A percentile compares a stretch with the other conserved stretches of the same genome.
phyloP scores from a whole-genome alignment of 768 basidiomycete genomes.

The Tricholoma matsutake region DNA sequence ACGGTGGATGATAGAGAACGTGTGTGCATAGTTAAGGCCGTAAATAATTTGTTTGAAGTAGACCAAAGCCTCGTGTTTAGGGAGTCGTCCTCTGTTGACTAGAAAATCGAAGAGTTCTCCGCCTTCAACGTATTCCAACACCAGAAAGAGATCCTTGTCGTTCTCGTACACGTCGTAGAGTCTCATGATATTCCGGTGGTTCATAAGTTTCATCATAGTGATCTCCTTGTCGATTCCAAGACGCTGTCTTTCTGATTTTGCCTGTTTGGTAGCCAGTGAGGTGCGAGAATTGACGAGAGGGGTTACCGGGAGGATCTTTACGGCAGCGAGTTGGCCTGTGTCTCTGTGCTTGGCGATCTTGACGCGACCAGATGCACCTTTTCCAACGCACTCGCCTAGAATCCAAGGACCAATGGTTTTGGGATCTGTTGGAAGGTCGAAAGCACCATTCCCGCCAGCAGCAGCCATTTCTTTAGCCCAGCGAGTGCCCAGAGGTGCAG shows the following conservation, averaged over 20 bases:
- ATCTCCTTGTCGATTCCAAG: constrained; percentile 93
- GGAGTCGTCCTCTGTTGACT: constrained; percentile 82
- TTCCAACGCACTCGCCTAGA: constrained; percentile 90
- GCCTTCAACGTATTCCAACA: constrained; percentile 93
- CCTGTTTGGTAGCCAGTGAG: constrained; percentile 61
- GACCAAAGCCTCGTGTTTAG: constrained; percentile 75
- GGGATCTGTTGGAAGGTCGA: constrained; percentile 83
- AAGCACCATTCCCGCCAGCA: constrained; percentile 66
- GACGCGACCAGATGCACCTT: constrained; percentile 92
- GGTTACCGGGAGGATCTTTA: constrained; percentile 91
- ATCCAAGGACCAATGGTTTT: constrained; percentile 89
- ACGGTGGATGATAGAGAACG: constrained; percentile 96
- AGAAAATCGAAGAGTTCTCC: constrained; percentile 97
- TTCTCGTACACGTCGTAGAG: constrained; percentile 97
- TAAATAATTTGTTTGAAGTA: constrained; percentile 97
- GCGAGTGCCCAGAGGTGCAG: constrained; percentile 69
- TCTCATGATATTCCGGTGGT: constrained; percentile 94
- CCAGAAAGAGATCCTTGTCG: constrained; percentile 84
- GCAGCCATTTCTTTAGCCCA: constrained; percentile 89
- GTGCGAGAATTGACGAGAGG: constrained; percentile 71
- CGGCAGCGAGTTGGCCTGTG: constrained; percentile 89
- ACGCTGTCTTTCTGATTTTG: constrained; percentile 76
- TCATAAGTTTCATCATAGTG: constrained; percentile 99
- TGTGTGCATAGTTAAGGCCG: constrained; percentile 94
- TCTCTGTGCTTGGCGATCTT: constrained; percentile 85